Evolutionary conservation across 352 stramenopile genomes (phyloP).

Genomic region (Poterioochromonas sp.): DNA sequence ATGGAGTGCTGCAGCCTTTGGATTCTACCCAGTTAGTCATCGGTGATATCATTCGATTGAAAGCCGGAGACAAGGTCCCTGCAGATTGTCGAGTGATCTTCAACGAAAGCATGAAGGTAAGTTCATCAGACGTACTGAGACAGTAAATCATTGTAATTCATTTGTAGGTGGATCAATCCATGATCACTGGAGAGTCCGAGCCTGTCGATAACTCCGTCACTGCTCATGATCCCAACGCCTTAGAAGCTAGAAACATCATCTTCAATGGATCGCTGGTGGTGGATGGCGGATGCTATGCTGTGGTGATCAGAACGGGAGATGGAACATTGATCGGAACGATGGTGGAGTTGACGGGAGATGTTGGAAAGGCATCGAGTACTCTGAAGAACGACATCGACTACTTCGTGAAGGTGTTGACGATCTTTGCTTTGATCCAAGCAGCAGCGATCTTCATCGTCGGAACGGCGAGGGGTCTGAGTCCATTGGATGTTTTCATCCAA

Average conservation of each 20-base stretch:
- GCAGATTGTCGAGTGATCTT: neutral
- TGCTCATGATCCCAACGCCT: too few species aligned
- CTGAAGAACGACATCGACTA: slow-evolving; percentile 88
- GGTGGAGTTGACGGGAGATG: slow-evolving; percentile 95
- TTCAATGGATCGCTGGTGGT: slow-evolving; percentile 96
- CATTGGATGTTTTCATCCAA: neutral
- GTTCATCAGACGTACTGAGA: slow-evolving; percentile 48
- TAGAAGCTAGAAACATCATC: slow-evolving; percentile 72
- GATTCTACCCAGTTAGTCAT: slow-evolving; percentile 30
- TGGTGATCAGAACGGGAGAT: slow-evolving; percentile 76
- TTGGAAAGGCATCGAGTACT: slow-evolving; percentile 86
- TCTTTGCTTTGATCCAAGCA: slow-evolving; percentile 86
- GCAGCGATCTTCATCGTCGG: slow-evolving; percentile 69
- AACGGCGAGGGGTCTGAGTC: neutral
- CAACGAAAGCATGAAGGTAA: neutral
- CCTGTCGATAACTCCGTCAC: neutral
- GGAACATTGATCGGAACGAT: slow-evolving; percentile 98
- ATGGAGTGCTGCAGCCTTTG: slow-evolving; percentile 43
- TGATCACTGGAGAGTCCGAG: neutral
- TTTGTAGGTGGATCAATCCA: neutral
- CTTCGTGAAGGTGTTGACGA: slow-evolving; percentile 89
- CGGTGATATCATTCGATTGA: slow-evolving; percentile 20
- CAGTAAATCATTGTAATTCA: too few species aligned
- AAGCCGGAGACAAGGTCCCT: slow-evolving; percentile 12
- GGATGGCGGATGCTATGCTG: slow-evolving; percentile 75